These are phyloP conservation scores for Septoria linicola DNA, from an alignment of 2,329 filamentous ascomycete genomes.

Conservation along the genomic window DNA sequence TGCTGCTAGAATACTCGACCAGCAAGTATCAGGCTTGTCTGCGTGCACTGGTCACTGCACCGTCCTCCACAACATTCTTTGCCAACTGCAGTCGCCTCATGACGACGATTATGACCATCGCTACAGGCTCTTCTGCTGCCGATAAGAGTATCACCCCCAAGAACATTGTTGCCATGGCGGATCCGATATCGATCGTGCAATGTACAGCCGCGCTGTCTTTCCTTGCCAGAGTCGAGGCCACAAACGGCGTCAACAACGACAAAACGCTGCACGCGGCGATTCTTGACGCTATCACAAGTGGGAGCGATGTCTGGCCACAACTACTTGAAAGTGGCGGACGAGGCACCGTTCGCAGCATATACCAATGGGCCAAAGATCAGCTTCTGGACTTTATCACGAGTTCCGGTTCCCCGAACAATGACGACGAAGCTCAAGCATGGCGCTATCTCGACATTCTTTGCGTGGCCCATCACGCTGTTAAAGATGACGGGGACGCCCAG, in stretches of 20 bases:
- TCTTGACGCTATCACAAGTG: slow-evolving; percentile 42
- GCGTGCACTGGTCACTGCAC: slow-evolving; percentile 9
- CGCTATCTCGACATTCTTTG: slow-evolving; percentile 33
- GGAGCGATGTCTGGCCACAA: slow-evolving; percentile 46
- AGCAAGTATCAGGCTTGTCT: slow-evolving; percentile 16
- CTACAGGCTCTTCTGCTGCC: not conserved
- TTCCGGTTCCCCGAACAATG: slow-evolving; percentile 3
- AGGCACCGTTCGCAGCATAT: slow-evolving; percentile 29
- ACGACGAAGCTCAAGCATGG: slow-evolving; percentile 9
- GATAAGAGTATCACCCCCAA: slow-evolving; percentile 15
- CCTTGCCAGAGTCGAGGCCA: slow-evolving; percentile 9
- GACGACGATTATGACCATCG: slow-evolving; percentile 20
- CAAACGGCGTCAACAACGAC: slow-evolving; percentile 13
- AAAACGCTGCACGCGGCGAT: slow-evolving; percentile 35
- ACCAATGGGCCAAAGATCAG: slow-evolving; percentile 37
- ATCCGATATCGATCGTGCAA: slow-evolving; percentile 28
- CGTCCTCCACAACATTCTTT: slow-evolving; percentile 14
- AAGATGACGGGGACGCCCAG: slow-evolving; percentile 19
- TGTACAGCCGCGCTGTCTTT: slow-evolving; percentile 24
- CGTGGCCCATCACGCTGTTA: slow-evolving; percentile 26
- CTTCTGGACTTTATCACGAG: slow-evolving; percentile 29
- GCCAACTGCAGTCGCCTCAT: slow-evolving; percentile 22
- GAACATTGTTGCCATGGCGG: slow-evolving; percentile 22
- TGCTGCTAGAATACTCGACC: slow-evolving; percentile 20
- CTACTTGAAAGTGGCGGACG: slow-evolving; percentile 42